A percentile compares a stretch with the other conserved stretches of the same genome.
Conservation (phyloP, 768 basidiomycete genomes). For the Phanerodontia chrysosporium region DNA sequence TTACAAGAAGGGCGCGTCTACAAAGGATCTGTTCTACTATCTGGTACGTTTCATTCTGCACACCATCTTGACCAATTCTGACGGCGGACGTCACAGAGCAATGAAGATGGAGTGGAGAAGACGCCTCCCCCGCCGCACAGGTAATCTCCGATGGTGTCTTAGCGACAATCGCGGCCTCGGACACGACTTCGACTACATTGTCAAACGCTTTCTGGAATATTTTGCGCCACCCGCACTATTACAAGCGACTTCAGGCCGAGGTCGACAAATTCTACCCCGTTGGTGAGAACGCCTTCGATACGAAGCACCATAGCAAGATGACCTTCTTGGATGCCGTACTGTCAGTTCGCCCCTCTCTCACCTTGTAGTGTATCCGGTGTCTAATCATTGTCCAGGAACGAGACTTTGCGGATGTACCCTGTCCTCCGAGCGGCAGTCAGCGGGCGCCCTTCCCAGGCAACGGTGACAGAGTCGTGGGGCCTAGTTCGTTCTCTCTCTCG, state of each 20-base stretch:
- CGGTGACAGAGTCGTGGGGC: constrained; percentile 14
- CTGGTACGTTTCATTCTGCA: constrained; percentile 24
- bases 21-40: constrained; percentile 40
- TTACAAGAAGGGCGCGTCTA: constrained; percentile 28
- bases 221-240: constrained; percentile 4
- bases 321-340: constrained; percentile 16
- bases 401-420: constrained; percentile 20
- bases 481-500: background rate
- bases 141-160: constrained; percentile 37
- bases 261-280: constrained; percentile 9
- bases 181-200: constrained; percentile 10
- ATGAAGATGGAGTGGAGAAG: constrained; percentile 33
- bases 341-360: background rate
- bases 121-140: constrained; percentile 29
- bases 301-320: constrained; percentile 3
- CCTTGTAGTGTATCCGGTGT: background rate
- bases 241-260: constrained; percentile 4
- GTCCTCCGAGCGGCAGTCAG: constrained; percentile 17
- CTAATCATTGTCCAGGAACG: constrained; percentile 12
- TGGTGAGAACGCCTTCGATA: constrained; percentile 12
- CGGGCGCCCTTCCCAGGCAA: constrained; percentile 10
- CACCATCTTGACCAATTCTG: background rate
- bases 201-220: constrained; percentile 6
- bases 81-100: too few species aligned
- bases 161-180: constrained; percentile 20